phyloP scores from a whole-genome alignment of 2,329 filamentous ascomycete genomes.

The Fonsecaea pugnacius region DNA sequence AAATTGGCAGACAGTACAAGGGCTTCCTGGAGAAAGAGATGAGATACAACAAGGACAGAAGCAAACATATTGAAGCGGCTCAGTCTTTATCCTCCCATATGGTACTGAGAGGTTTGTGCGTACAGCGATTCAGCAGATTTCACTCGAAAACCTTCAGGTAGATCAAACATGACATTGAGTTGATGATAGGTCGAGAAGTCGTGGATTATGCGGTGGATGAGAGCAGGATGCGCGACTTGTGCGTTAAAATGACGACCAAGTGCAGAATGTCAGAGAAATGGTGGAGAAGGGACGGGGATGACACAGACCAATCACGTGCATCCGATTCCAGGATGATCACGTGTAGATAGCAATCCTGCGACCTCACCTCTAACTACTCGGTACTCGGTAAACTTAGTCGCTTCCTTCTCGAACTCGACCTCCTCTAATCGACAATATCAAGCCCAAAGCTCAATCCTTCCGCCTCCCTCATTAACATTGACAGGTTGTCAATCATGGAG shows the following conservation, averaged over 20 bases:
- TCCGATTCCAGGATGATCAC: not conserved
- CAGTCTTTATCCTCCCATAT: constrained; percentile 2
- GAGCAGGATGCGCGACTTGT: constrained; percentile 28
- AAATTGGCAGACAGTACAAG: not conserved
- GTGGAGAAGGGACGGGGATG: not conserved
- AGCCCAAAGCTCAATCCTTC: not conserved
- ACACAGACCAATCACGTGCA: constrained; percentile 1
- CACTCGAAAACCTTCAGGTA: constrained; percentile 7
- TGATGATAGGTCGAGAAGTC: constrained; percentile 7
- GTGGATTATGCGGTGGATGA: constrained; percentile 5
- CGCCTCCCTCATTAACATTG: not conserved
- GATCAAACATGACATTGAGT: constrained; percentile 1
- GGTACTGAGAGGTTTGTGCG: constrained; percentile 31
- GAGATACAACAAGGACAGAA: not conserved
- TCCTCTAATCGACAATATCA: not conserved
- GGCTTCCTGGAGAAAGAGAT: not conserved
- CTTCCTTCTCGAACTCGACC: not conserved
- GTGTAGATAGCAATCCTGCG: not conserved
- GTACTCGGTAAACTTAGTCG: not conserved
- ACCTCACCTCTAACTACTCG: not conserved
- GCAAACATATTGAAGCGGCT: constrained; percentile 16
- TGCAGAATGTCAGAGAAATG: not conserved
- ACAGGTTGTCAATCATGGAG: not conserved
- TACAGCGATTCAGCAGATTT: constrained; percentile 15
- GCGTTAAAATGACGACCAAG: constrained; percentile 25